Percentiles rank a stretch among this genome's conserved stretches.
phyloP scores from a whole-genome alignment of 257 asterid species.

The Dorcoceras hygrometricum region DNA sequence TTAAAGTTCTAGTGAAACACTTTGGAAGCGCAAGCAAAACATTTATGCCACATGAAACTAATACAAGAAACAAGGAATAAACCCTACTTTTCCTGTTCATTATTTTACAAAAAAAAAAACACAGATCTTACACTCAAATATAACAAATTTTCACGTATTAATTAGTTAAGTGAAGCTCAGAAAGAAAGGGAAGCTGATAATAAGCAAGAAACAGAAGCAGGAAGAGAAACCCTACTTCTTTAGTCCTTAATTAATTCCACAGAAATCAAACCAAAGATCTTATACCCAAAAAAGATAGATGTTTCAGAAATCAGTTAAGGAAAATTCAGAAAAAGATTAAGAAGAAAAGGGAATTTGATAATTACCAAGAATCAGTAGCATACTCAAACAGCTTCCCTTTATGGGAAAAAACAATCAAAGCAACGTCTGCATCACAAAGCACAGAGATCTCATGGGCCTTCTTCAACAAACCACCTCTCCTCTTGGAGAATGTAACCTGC shows the following conservation, averaged over 20 bases:
- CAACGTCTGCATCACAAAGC: constrained; percentile 80
- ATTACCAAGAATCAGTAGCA: constrained; percentile 68
- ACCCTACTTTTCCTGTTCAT: constrained; percentile 14
- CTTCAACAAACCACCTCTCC: constrained; percentile 70
- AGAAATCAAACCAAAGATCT: background rate
- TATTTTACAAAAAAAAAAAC: background rate
- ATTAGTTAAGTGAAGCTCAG: background rate
- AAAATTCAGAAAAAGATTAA: background rate
- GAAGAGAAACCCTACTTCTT: too few species aligned
- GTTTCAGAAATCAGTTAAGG: background rate
- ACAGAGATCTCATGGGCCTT: constrained; percentile 88
- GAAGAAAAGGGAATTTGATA: background rate
- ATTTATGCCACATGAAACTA: background rate
- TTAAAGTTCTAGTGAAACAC: too few species aligned
- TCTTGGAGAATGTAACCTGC: constrained; percentile 80
- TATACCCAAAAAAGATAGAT: background rate
- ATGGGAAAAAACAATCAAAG: constrained; percentile 63
- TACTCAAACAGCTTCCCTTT: constrained; percentile 77
- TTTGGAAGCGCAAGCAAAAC: background rate
- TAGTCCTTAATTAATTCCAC: too few species aligned
- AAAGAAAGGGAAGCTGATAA: background rate
- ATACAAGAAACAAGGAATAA: too few species aligned
- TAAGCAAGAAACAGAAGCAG: constrained; percentile 61
- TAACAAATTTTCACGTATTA: background rate
- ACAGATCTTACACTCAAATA: constrained; percentile 8